Evolutionary conservation across 768 basidiomycete species (phyloP).

Genomic region (Boletus tylopilopsis): DNA sequence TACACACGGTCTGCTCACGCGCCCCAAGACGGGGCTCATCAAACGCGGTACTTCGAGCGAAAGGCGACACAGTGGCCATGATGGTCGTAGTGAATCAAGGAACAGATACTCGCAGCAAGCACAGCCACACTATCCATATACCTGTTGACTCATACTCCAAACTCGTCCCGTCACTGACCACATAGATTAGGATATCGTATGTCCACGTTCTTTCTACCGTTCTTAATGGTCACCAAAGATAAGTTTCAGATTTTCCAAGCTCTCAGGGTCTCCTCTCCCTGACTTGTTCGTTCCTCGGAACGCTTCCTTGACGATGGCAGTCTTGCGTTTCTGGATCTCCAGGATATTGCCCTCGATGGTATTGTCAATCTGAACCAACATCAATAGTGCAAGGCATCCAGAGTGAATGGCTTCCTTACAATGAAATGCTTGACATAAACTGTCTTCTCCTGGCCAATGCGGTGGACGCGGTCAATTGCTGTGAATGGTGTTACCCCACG

Average conservation of each 20-base stretch:
- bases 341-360: conserved; percentile 81
- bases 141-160: too few species aligned
- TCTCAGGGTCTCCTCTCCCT: conserved; percentile 57
- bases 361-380: conserved; percentile 49
- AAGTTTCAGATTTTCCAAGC: conserved; percentile 70
- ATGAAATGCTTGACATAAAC: conserved; percentile 87
- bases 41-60: conserved; percentile 57
- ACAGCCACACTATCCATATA: conserved; percentile 10
- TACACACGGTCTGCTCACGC: conserved; percentile 56
- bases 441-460: conserved; percentile 78
- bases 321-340: conserved; percentile 82
- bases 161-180: too few species aligned
- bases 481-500: conserved; percentile 5
- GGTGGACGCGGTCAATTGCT: conserved; percentile 85
- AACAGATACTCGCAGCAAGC: conserved; percentile 17
- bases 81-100: conserved; percentile 26
- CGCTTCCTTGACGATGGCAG: conserved; percentile 81
- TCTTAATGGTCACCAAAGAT: conserved; percentile 17
- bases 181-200: too few species aligned
- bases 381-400: neutral
- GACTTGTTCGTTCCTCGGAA: conserved; percentile 55
- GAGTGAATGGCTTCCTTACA: conserved; percentile 37
- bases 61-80: conserved; percentile 47
- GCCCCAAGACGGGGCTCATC: conserved; percentile 48
- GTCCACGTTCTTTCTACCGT: neutral